Conservation (phyloP, 768 basidiomycete species). For the Amyloporia xantha region DNA sequence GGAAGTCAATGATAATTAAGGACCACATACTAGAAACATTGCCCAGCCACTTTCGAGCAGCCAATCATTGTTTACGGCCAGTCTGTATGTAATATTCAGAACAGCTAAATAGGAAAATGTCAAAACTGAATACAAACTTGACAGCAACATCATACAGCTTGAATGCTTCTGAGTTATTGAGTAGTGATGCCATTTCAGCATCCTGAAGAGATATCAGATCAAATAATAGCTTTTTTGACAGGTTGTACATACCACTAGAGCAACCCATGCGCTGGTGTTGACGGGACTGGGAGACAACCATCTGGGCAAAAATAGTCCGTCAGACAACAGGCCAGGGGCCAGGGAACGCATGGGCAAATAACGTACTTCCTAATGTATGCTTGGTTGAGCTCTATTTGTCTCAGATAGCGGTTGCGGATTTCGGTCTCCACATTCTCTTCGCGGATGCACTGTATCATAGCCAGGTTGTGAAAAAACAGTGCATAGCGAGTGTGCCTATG, state of each 20-base stretch:
- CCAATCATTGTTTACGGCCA: conserved; percentile 65
- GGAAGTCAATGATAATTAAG: not conserved
- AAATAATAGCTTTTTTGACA: not conserved
- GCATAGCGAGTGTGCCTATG: conserved; percentile 65
- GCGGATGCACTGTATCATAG: conserved; percentile 55
- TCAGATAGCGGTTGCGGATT: conserved; percentile 36
- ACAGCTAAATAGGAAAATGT: not conserved
- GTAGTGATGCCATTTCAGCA: conserved; percentile 59
- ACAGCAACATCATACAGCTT: conserved; percentile 65
- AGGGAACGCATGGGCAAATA: not conserved
- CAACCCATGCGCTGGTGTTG: conserved; percentile 63
- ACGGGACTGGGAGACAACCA: conserved; percentile 69
- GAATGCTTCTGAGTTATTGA: conserved; percentile 50
- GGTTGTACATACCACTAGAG: conserved; percentile 43
- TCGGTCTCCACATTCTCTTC: conserved; percentile 32
- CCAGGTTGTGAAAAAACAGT: conserved; percentile 65
- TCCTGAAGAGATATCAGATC: too few relatives aligned
- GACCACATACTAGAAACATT: conserved; percentile 49
- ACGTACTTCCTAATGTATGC: conserved; percentile 51
- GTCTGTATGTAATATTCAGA: conserved; percentile 30
- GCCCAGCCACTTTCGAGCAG: conserved; percentile 67
- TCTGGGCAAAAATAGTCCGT: conserved; percentile 25
- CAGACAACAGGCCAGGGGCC: not conserved
- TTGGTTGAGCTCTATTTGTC: conserved; percentile 57
- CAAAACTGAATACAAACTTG: conserved; percentile 29